phyloP scores from a whole-genome alignment of 2,329 filamentous ascomycete species.

The Macrophomina tecta region DNA sequence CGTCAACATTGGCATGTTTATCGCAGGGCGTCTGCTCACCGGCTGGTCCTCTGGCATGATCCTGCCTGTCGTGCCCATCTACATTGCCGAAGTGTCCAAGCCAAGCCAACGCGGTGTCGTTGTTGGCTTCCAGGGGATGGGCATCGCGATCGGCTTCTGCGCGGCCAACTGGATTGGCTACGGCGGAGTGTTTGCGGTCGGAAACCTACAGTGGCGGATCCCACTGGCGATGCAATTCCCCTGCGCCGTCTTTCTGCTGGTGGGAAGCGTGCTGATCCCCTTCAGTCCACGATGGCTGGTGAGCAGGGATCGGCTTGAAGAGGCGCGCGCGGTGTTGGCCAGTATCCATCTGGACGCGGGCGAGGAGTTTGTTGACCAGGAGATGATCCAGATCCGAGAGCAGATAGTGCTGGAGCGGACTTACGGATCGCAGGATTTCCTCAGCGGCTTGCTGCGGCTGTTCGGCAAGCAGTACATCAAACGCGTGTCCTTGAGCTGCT shows the following conservation, averaged over 20 bases:
- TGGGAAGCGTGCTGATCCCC: conserved; percentile 70
- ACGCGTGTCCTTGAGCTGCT: background rate
- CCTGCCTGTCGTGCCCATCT: conserved; percentile 27
- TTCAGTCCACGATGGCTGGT: conserved; percentile 86
- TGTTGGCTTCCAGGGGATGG: conserved; percentile 63
- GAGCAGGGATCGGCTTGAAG: conserved; percentile 63
- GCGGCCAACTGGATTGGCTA: conserved; percentile 12
- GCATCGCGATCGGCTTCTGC: conserved; percentile 54
- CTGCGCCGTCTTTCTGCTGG: conserved; percentile 39
- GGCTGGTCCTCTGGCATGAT: conserved; percentile 24
- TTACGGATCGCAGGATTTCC: conserved; percentile 32
- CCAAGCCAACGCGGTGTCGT: conserved; percentile 16
- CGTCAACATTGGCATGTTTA: conserved; percentile 29
- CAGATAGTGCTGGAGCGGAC: conserved; percentile 36
- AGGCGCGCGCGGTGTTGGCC: conserved; percentile 68
- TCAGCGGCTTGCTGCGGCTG: conserved; percentile 34
- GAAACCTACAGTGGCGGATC: conserved; percentile 68
- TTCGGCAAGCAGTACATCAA: conserved; percentile 31
- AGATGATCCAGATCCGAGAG: conserved; percentile 38
- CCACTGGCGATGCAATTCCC: conserved; percentile 57
- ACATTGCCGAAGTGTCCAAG: conserved; percentile 23
- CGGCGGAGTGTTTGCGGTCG: conserved; percentile 68
- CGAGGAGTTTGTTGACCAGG: conserved; percentile 32
- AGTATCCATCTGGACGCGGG: conserved; percentile 34
- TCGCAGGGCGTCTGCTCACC: conserved; percentile 17